Evolutionary conservation across 352 stramenopile genomes (phyloP), one percentile per base, ranked within the genome.

Genomic region (Thraustotheca clavata): DNA sequence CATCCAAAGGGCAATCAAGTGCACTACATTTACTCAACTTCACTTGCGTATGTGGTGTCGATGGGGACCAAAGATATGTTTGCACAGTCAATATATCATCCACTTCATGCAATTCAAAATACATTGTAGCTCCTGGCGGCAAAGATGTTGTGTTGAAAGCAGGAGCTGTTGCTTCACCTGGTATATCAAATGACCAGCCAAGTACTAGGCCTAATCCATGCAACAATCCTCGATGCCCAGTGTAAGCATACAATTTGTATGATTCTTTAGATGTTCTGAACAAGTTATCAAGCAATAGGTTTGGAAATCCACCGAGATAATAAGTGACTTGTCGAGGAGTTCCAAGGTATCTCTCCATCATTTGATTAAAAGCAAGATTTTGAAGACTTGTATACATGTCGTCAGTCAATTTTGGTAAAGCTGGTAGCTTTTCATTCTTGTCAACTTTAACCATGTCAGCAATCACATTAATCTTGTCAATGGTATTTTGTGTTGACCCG

Each of bases 361-460:
- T 80, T 66, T 89, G 89, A 9, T 74, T 82, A 67, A 93, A 88
- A 34, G 79, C 83, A 35, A 93, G 67, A 32, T 82, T 65, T 59
- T 91, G 77, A 12, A 93, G 61, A 26, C 82, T 54, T 9, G 68
- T 67, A 49, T 75, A 79, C 26, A 81, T 60, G 5, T 83, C 73
- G 18, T 73, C 41, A 4, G 76, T 80, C 49, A 90, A 72, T 1
- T 79, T 76, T 14, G 74, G 62, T 7, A 73, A 60, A 31, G 75
- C 76, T n/a, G 72, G 71, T 20, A 90, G 73, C 7, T 67, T 62
- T 46, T 92, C 76, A 41, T 87, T 75, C 22, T 67, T 73, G 62
- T 92, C 83, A 41, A 89, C 87, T 33, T 79, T 78, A 31, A 89
- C 77, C 83, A 92, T 92, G 57, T 92, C 80, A n/a, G 78, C 80